These are phyloP conservation scores for Hanseniaspora clermontiae DNA, from an alignment of 805 yeast species.

Conservation along the genomic window DNA sequence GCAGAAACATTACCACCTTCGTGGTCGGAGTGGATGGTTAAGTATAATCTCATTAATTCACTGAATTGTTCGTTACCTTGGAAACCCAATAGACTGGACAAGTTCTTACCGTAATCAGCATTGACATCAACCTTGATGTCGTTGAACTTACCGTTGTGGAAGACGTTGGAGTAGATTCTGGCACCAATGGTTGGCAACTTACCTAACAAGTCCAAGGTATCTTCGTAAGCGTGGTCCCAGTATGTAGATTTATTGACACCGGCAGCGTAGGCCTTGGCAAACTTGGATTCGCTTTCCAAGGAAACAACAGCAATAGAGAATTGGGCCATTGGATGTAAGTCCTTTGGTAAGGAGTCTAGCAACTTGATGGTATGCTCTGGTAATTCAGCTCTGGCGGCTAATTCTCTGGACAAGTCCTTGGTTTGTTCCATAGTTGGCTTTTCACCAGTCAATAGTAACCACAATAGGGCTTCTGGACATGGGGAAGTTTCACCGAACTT, in stretches of 20 bases:
- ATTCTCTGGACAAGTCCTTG: slow-evolving; percentile 57
- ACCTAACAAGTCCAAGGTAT: slow-evolving; percentile 66
- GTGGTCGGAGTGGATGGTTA: slow-evolving; percentile 76
- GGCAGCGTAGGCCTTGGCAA: slow-evolving; percentile 71
- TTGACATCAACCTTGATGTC: slow-evolving; percentile 32
- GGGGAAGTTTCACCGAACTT: slow-evolving; percentile 62
- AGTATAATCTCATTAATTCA: slow-evolving; percentile 68
- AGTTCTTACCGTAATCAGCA: slow-evolving; percentile 55
- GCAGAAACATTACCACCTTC: slow-evolving; percentile 87
- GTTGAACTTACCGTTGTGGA: slow-evolving; percentile 62
- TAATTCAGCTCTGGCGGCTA: slow-evolving; percentile 63
- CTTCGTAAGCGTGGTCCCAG: slow-evolving; percentile 77
- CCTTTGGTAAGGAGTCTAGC: slow-evolving; percentile 60
- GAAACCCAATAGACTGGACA: slow-evolving; percentile 47
- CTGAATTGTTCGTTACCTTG: slow-evolving; percentile 54
- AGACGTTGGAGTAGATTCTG: slow-evolving; percentile 70
- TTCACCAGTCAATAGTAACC: slow-evolving; percentile 75
- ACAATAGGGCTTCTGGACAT: slow-evolving; percentile 69
- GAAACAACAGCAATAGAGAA: slow-evolving; percentile 73
- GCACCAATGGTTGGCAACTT: slow-evolving; percentile 73
- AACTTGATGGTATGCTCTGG: slow-evolving; percentile 68
- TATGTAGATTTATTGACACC: slow-evolving; percentile 74
- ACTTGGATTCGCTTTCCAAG: slow-evolving; percentile 68
- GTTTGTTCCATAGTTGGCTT: slow-evolving; percentile 63
- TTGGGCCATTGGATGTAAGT: slow-evolving; percentile 84